Conservation (phyloP, 2,329 filamentous ascomycete genomes). For the Colletotrichum musae region DNA sequence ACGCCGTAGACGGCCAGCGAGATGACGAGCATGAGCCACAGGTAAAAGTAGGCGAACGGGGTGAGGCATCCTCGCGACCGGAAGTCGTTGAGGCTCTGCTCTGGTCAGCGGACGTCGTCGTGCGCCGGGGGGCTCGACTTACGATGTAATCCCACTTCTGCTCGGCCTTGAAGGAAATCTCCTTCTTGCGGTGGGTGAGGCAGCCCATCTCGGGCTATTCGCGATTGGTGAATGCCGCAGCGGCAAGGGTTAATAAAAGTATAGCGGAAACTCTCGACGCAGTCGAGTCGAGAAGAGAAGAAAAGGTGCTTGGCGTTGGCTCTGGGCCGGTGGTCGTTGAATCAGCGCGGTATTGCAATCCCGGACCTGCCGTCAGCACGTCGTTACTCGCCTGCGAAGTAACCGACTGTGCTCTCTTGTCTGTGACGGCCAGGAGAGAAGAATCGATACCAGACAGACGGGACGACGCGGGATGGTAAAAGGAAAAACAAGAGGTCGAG, state of each 20-base stretch:
- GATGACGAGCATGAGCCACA: constrained; percentile 84
- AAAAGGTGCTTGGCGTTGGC: constrained; percentile 3
- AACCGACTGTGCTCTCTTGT: constrained; percentile 55
- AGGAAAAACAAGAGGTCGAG: constrained; percentile 17
- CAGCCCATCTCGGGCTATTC: constrained; percentile 72
- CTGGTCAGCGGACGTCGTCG: background rate
- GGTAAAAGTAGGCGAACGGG: constrained; percentile 84
- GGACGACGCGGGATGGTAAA: constrained; percentile 28
- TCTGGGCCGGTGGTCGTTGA: constrained; percentile 4
- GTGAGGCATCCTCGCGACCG: constrained; percentile 84
- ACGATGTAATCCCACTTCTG: constrained; percentile 97
- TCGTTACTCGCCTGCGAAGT: constrained; percentile 67
- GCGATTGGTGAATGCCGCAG: background rate
- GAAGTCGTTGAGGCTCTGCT: constrained; percentile 78
- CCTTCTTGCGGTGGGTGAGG: constrained; percentile 72
- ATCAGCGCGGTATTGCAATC: constrained; percentile 32
- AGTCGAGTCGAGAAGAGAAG: constrained; percentile 21
- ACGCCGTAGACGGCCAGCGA: constrained; percentile 89
- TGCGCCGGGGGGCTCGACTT: constrained; percentile 52
- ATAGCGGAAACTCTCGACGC: constrained; percentile 35
- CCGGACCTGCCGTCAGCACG: constrained; percentile 59
- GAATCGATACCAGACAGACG: constrained; percentile 31
- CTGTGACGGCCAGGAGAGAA: constrained; percentile 40
- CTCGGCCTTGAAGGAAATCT: constrained; percentile 79
- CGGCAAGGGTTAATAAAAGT: constrained; percentile 9